phyloP scores from a whole-genome alignment of 73 alveolate species.

The Paramecium pentaurelia region DNA sequence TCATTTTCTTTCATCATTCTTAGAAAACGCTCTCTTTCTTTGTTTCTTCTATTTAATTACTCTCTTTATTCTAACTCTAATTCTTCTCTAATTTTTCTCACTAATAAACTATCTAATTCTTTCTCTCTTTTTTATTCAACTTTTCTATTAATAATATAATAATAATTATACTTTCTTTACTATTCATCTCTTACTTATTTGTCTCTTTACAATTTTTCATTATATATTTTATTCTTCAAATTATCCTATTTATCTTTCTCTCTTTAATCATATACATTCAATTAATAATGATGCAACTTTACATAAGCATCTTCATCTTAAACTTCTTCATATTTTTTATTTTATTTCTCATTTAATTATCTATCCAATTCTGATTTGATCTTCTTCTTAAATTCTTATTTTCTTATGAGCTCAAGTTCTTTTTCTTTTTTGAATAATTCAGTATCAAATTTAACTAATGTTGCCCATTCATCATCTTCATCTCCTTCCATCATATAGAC shows the following conservation, averaged over 20 bases:
- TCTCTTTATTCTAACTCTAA: constrained; percentile 56
- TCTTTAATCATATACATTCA: constrained; percentile 55
- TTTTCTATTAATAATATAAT: constrained; percentile 1
- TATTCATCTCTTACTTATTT: constrained; percentile 50
- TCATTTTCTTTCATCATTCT: constrained; percentile 65
- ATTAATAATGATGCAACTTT: constrained; percentile 37
- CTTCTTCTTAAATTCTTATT: constrained; percentile 53
- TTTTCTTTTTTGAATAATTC: constrained; percentile 54
- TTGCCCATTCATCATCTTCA: constrained; percentile 66
- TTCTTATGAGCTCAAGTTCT: constrained; percentile 46
- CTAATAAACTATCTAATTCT: constrained; percentile 51
- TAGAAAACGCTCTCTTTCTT: constrained; percentile 52
- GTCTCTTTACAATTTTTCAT: constrained; percentile 56
- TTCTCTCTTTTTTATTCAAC: constrained; percentile 56
- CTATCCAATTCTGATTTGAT: constrained; percentile 55
- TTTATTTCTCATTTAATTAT: constrained; percentile 42
- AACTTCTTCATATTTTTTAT: constrained; percentile 24
- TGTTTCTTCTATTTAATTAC: constrained; percentile 50
- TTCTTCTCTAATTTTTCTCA: constrained; percentile 54
- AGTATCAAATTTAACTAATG: constrained; percentile 61
- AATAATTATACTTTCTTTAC: background rate
- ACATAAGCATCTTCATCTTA: constrained; percentile 62
- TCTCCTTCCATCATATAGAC: constrained; percentile 63
- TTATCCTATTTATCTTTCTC: constrained; percentile 51
- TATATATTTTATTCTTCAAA: constrained; percentile 29